Evolutionary conservation across 441 rosid species (phyloP), one percentile per base, ranked within the genome.

Genomic region (Pelargonium fulgidum): DNA sequence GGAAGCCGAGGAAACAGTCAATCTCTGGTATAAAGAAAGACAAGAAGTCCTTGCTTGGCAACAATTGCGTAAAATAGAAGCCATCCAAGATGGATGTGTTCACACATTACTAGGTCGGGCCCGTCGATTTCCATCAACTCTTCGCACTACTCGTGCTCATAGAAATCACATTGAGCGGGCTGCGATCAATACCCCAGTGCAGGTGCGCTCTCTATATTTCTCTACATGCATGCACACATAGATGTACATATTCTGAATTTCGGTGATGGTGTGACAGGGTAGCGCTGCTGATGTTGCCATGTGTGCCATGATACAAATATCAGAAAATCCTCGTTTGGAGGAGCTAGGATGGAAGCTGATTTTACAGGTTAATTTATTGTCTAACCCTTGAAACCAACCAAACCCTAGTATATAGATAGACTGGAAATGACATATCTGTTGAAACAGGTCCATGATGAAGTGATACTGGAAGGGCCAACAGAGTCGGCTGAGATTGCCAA

Each of bases 211-310:
- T 33, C 71, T 72, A 66, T 64, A 70, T 33, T 20, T 42, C 24
- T 70, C 66, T 50, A 74, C 45, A 70, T 52, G 8, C 19, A 52
- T 52, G 17, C 17, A 52, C 22, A 16, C 9, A 54, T 16, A 54
- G 20, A 54, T n/a, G 19, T 52, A 17, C 26, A 56, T 10, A 56
- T 68, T 72, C 9, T 66, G n/a, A 67, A 68, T 44, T 47, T 29
- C 63, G 64, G 24, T 73, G 62, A 29, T 65, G 65, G 54, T 22
- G 54, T 22, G 70, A 73, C 89, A 93, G 99, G 97, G 99, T 75
- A 92, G 98, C 84, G 98, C 99, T 33, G 99, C 99, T 74, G 97
- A 94, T 80, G 96, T 94, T 70, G 99, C 97, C 67, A 94, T 90
- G 96, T 90, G 97, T 66, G 99, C 99, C 47, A 94, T 91, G 99